Evolutionary conservation across 1,139 yeast species (phyloP), one percentile per base, ranked within the genome.

Genomic region (Yamadazyma friedrichii): DNA sequence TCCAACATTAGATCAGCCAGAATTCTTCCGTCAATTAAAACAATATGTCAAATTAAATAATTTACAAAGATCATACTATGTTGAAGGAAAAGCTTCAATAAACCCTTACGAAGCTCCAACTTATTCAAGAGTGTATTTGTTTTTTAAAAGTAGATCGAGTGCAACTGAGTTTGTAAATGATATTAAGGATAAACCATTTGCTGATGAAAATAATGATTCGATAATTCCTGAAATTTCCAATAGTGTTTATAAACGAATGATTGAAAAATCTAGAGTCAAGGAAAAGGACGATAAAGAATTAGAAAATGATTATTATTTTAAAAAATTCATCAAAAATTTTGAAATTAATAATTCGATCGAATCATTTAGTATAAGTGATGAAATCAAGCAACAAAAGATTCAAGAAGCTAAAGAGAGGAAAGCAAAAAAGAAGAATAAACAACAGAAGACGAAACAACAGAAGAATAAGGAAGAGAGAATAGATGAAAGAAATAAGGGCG

Each of bases 71-170:
- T 43, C 47, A 15, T 55, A 56, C 33, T 58, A 55, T 42, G 56
- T 56, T 1, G 36, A 35, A 28, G 63, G 63, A n/a, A 38, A 37
- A 15, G 41, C 43, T 9, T 48, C 58, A 2, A 30, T 35, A 8
- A 50, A 47, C 26, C 61, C 63, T 2, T 62, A 49, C 40, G 65
- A 62, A 37, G 40, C 41, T 9, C 67, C 67, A 0, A 47, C 42
- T 2, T 61, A 54, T 38, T 60, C 67, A 1, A 47, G 66, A 38
- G 64, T 62, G 15, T 64, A 64, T 40, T 34, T 64, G 11, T 41
- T 40, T 8, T 58, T 64, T 41, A 48, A 50, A 22, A 45, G 43
- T 25, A 47, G 47, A 34, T 36, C 28, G 1, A 37, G 26, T 5
- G 42, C 55, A 3, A 45, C 44, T 4, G 46, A 44, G 15, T 60